These are phyloP conservation scores for Diaporthe sp. DNA, from an alignment of 2,329 filamentous ascomycete species.

Conservation along the genomic window DNA sequence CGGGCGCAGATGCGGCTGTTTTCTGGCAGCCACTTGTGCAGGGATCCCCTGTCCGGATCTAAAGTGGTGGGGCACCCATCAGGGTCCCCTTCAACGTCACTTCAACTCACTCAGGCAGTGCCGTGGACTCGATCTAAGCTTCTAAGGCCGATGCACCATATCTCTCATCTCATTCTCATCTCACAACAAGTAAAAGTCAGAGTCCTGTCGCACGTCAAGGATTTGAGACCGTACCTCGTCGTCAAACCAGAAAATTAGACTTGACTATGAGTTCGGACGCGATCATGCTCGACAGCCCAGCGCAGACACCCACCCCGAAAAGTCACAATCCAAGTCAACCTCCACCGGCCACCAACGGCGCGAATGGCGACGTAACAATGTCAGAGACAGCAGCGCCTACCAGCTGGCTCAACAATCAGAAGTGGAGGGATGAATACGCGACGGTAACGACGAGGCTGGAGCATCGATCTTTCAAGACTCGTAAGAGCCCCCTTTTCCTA, in stretches of 20 bases:
- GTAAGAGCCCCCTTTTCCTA: slow-evolving; percentile 50
- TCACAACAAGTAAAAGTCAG: background rate
- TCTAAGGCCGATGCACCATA: background rate
- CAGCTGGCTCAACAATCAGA: slow-evolving; percentile 50
- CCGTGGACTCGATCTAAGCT: background rate
- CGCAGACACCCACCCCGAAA: slow-evolving; percentile 39
- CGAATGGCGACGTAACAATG: slow-evolving; percentile 38
- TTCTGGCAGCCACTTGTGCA: background rate
- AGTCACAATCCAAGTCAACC: slow-evolving; percentile 33
- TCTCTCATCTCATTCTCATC: background rate
- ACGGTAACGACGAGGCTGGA: slow-evolving; percentile 54
- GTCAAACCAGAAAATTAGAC: background rate
- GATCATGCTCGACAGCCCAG: slow-evolving; percentile 42
- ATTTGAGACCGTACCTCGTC: background rate
- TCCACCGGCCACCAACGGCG: background rate
- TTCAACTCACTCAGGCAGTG: background rate
- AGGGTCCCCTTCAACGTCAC: slow-evolving; percentile 33
- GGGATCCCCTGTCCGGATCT: slow-evolving; percentile 22
- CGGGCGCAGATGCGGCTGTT: slow-evolving; percentile 2
- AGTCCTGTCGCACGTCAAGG: background rate
- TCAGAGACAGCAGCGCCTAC: slow-evolving; percentile 32
- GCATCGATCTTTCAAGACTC: slow-evolving; percentile 62
- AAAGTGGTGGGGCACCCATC: slow-evolving; percentile 10
- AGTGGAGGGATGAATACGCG: slow-evolving; percentile 61
- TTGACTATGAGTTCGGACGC: slow-evolving; percentile 38